Evolutionary conservation across 2,329 filamentous ascomycete species (phyloP), one percentile per base, ranked within the genome.

Genomic region (Epicoccum sorghinum): DNA sequence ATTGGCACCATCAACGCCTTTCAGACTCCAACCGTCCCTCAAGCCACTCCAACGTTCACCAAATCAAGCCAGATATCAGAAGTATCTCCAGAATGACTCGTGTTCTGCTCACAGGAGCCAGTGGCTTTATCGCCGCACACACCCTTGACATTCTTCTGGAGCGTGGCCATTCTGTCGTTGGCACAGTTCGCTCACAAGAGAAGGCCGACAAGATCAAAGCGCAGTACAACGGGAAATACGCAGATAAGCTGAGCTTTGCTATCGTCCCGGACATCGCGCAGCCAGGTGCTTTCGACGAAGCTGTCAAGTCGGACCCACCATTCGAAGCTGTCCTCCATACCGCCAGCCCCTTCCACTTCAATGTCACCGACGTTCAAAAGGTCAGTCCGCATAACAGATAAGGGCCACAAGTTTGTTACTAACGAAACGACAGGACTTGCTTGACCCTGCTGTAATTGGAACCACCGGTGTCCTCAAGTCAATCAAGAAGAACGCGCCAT

Each of bases 241-340:
- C 53, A n/a, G 76, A 81, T 2, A 81, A 83, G 52, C 78, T 89
- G 29, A 82, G 82, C 53, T 89, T 87, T 67, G 81, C 74, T 32
- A 83, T 93, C 55, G 89, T 96, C 10, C 81, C 85, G 43, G 89
- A 96, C 61, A 87, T 96, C 60, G 87, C 88, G 0, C 69, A 85
- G 58, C 81, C 86, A 22, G 83, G 83, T 14, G 89, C 89, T 23
- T 96, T 95, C 60, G 79, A 82, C 58, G 66, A 80, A 71, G 84
- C 83, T 13, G 80, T 87, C 42, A 78, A 84, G 59, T 85, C 83
- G 13, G 78, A 83, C 49, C 84, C 84, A 13, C 83, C 86, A 0
- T 89, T 93, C 58, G 87, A 90, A 64, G 86, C 83, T 40, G 88
- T 93, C 43, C 60, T 77, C 14, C 75, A 77, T 50, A 77, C 75